Percentiles rank a stretch among this genome's conserved stretches.
phyloP scores from a whole-genome alignment of 2,329 filamentous ascomycete genomes.

The Rasamsonia emersonii region DNA sequence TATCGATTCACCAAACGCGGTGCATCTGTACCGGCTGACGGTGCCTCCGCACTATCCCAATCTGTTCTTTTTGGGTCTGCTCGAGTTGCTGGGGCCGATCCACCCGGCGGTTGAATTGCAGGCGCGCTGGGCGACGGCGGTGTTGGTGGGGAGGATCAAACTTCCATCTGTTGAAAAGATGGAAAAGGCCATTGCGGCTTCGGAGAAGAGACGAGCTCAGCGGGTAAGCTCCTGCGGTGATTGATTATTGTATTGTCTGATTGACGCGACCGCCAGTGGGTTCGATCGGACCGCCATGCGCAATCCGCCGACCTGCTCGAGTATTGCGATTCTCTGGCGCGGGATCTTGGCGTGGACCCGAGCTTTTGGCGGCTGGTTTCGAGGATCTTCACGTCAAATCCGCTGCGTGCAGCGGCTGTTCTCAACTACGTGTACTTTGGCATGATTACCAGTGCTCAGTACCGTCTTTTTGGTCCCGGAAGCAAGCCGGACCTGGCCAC shows the following conservation, averaged over 20 bases:
- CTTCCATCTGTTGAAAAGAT: conserved; percentile 19
- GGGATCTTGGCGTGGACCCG: conserved; percentile 25
- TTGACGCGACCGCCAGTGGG: conserved; percentile 11
- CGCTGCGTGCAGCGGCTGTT: conserved; percentile 17
- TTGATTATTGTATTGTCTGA: not conserved
- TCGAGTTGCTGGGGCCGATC: conserved; percentile 24
- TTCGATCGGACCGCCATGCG: conserved; percentile 25
- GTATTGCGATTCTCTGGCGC: conserved; percentile 26
- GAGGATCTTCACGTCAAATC: conserved; percentile 18
- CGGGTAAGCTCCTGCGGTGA: conserved; percentile 8
- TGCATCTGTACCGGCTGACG: conserved; percentile 26
- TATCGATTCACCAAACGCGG: conserved; percentile 10
- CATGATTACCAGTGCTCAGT: conserved; percentile 27
- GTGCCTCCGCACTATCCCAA: conserved; percentile 21
- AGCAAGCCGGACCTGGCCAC: conserved; percentile 19
- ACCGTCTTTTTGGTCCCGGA: conserved; percentile 27
- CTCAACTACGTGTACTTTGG: conserved; percentile 29
- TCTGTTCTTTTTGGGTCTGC: conserved; percentile 27
- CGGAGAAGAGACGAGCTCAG: conserved; percentile 17
- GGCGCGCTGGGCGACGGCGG: conserved; percentile 24
- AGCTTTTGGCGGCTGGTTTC: conserved; percentile 20
- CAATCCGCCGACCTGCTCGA: conserved; percentile 18
- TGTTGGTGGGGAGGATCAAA: conserved; percentile 18
- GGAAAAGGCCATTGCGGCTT: conserved; percentile 16
- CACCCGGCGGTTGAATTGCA: conserved; percentile 27